Base-by-base conservation (phyloP, 306 rosid species). In the apple (Malus domestica) region DNA sequence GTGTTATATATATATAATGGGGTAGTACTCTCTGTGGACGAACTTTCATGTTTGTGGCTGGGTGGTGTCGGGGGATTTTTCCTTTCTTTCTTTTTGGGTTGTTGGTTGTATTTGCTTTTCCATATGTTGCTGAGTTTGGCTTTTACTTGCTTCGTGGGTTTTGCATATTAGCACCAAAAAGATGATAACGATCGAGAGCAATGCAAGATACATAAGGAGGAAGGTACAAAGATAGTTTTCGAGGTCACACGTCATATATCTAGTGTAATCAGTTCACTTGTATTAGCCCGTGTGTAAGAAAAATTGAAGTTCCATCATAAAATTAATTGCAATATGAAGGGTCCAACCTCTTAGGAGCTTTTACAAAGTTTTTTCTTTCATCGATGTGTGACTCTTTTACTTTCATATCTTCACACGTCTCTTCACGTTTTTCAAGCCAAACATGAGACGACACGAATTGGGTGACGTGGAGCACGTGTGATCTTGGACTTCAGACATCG, bases 41-140 rank as follows among this genome's bases (percentile, higher is more conserved):
- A 64, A 64, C 44, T 64, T 32, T 74, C 49, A 62, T 54, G 27
- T 62, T 29, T 73, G 69, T 64, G 77, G 51, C 60, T 75, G 13
- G 67, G 80, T 71, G 76, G 73, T 44, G 73, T 79, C 55, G 61
- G 66, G 60, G 71, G 78, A 75, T 46, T 68, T 71, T 60, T 70
- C 32, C 27, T 64, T 57, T 72, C 65, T 71, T 60, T 57, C 54
- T 7, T 29, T 68, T 66, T 19, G 65, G 65, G 40, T 49, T 65
- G 55, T 45, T 62, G 60, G 15, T 45, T 74, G 61, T 38, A 57
- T 66, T 49, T 30, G 22, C 63, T 70, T 65, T 68, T 62, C 2
- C 19, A 10, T 65, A 72, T 58, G 71, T 66, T 5, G 73, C 8
- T 46, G 69, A 73, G 57, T 73, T 75, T 75, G 83, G 80, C 73